Conservation (phyloP, 306 rosid genomes). For the Abrus precatorius region DNA sequence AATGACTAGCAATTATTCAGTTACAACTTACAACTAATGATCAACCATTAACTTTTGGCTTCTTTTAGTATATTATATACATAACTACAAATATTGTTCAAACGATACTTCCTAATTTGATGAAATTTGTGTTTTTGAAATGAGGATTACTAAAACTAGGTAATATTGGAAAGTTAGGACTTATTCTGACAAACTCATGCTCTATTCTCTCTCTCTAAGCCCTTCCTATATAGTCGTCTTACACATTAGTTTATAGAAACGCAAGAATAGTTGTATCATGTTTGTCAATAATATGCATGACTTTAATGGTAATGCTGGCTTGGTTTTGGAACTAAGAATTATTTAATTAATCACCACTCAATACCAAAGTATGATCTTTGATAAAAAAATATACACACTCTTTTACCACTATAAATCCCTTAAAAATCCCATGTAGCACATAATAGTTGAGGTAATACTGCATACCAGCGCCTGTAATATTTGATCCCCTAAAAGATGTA, state of each 20-base stretch:
- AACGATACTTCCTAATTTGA: background rate
- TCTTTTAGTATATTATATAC: background rate
- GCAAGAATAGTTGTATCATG: background rate
- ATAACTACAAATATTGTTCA: background rate
- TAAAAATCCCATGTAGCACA: background rate
- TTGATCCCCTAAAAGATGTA: constrained; percentile 86
- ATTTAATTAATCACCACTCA: constrained; percentile 20
- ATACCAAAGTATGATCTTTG: constrained; percentile 7
- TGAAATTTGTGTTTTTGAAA: background rate
- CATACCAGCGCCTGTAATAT: constrained; percentile 87
- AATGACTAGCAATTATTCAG: too few species aligned
- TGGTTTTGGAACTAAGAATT: constrained; percentile 1
- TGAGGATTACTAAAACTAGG: background rate
- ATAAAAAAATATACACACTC: constrained; percentile 7
- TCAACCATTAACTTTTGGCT: too few species aligned
- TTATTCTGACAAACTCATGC: background rate
- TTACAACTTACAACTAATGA: too few species aligned
- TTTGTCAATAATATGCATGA: background rate
- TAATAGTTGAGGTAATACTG: constrained; percentile 12
- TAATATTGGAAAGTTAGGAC: background rate
- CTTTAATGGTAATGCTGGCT: background rate
- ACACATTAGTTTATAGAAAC: background rate
- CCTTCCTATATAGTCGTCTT: background rate
- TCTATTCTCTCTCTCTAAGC: constrained; percentile 20
- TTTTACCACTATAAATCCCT: constrained; percentile 32